Percentiles rank a stretch among this genome's conserved stretches.
Conservation (phyloP, 2,329 filamentous ascomycete genomes). For the Aureobasidium sp. region DNA sequence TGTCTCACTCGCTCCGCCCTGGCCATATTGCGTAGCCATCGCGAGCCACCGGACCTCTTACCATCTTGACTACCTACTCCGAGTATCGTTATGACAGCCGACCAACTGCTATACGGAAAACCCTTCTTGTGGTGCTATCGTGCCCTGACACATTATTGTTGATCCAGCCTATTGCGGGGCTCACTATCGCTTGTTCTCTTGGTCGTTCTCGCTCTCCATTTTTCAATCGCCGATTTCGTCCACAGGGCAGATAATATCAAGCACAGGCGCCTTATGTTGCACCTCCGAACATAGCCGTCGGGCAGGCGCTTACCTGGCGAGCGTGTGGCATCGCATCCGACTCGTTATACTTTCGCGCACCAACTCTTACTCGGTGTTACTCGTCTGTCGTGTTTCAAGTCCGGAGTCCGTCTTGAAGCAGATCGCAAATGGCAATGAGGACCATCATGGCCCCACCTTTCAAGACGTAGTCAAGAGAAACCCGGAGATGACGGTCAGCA, state of each 20-base stretch:
- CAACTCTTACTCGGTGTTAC: neutral
- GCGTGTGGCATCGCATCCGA: constrained; percentile 7
- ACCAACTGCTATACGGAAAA: neutral
- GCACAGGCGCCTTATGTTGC: constrained; percentile 2
- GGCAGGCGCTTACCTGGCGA: neutral
- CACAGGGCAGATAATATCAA: neutral
- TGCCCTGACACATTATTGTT: neutral
- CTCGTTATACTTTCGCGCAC: neutral
- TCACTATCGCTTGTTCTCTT: neutral
- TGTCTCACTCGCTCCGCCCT: neutral
- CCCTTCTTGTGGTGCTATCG: neutral
- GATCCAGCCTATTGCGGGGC: neutral
- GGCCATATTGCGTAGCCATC: neutral
- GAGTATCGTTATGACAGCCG: neutral
- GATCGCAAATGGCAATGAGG: neutral
- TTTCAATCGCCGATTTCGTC: neutral
- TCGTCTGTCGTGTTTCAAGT: constrained; percentile 4
- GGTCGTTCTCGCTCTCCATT: neutral
- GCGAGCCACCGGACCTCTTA: neutral
- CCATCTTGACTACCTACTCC: neutral
- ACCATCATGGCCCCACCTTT: neutral
- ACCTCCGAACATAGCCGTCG: constrained; percentile 5
- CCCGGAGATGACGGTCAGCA: neutral
- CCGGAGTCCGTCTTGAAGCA: neutral
- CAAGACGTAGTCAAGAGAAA: neutral